phyloP scores from a whole-genome alignment of 495 filamentous ascomycete genomes.

The Annulohypoxylon maeteangense region DNA sequence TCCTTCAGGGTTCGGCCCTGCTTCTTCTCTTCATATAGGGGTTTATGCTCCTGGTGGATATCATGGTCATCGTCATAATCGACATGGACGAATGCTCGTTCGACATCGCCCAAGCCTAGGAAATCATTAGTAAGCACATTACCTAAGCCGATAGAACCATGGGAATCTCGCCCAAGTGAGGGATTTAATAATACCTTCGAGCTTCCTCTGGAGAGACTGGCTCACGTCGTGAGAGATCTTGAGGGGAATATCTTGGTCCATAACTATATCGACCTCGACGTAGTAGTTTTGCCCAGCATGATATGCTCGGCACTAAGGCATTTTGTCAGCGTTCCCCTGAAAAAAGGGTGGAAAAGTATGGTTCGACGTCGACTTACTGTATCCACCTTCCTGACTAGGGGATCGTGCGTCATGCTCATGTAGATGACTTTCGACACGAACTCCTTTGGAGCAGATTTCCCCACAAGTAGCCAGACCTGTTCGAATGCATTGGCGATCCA shows the following conservation, averaged over 20 bases:
- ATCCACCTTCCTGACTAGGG: constrained; percentile 63
- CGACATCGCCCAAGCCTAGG: constrained; percentile 58
- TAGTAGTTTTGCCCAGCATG: constrained; percentile 67
- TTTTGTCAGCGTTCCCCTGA: constrained; percentile 4
- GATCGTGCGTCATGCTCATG: constrained; percentile 65
- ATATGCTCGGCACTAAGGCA: constrained; percentile 59
- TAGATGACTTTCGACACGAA: constrained; percentile 69
- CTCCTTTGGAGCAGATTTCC: constrained; percentile 63
- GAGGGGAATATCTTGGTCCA: constrained; percentile 61
- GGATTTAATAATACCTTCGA: constrained; percentile 58
- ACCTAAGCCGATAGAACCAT: background rate
- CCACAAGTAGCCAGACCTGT: constrained; percentile 66
- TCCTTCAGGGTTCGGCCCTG: constrained; percentile 50
- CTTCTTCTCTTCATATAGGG: constrained; percentile 57
- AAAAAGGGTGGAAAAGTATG: too few species aligned
- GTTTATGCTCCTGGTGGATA: constrained; percentile 64
- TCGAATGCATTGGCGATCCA: constrained; percentile 67
- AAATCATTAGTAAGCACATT: constrained; percentile 24
- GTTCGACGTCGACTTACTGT: constrained; percentile 49
- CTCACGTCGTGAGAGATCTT: constrained; percentile 65
- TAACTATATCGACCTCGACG: constrained; percentile 68
- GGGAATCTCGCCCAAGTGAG: background rate
- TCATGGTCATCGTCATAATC: constrained; percentile 64
- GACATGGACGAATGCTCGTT: constrained; percentile 67
- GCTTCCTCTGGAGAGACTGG: constrained; percentile 64